Conservation (phyloP, 208 protist genomes). For the Acanthamoeba triangularis region DNA sequence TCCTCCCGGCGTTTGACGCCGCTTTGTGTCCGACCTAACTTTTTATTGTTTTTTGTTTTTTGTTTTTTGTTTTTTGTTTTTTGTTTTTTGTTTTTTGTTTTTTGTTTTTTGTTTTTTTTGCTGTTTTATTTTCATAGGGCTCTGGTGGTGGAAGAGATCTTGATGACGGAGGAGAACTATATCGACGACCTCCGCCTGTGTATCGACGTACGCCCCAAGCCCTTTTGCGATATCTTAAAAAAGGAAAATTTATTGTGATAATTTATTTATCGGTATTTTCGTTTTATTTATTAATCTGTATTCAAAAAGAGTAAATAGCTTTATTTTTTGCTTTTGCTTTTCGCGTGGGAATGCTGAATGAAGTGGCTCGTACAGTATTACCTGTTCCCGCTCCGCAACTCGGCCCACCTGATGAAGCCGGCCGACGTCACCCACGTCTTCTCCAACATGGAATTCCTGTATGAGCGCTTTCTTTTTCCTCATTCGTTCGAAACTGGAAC, state of each 20-base stretch:
- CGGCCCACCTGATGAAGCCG: conserved; percentile 32
- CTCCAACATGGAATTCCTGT: conserved; percentile 61
- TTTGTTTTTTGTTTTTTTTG: not conserved
- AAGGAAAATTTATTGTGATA: too few species aligned
- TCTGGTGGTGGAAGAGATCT: conserved; percentile 23
- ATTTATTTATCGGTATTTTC: too few species aligned
- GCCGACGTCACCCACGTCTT: conserved; percentile 21
- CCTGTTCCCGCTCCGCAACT: conserved; percentile 24
- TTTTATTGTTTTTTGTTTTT: not conserved
- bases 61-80: not conserved
- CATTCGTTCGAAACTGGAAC: not conserved
- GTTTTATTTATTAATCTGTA: not conserved
- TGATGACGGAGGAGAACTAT: conserved; percentile 66
- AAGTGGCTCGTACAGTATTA: not conserved
- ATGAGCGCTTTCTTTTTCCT: not conserved
- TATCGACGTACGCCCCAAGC: conserved; percentile 26
- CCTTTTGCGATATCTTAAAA: too few species aligned
- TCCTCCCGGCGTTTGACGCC: not conserved
- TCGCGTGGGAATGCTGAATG: too few species aligned
- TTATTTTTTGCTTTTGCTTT: too few species aligned
- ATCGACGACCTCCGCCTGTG: conserved; percentile 44
- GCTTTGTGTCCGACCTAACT: not conserved
- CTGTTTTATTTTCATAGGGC: not conserved
- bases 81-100: not conserved
- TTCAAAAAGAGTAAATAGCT: too few species aligned